phyloP scores from a whole-genome alignment of 2,329 filamentous ascomycete species.

The Aspergillus flavus region DNA sequence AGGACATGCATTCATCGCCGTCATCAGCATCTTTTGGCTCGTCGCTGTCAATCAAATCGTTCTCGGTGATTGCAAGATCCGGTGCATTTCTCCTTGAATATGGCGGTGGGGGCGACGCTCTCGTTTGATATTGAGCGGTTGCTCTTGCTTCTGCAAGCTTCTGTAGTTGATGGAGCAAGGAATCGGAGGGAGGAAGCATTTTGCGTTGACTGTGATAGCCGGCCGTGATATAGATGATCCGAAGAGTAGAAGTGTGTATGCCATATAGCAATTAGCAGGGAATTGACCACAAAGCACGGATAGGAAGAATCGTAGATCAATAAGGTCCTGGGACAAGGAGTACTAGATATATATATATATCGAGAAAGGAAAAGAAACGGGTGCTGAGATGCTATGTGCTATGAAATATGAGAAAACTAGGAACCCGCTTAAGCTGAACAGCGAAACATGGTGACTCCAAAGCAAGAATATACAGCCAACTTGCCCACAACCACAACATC shows the following conservation, averaged over 20 bases:
- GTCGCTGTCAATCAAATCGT: conserved; percentile 11
- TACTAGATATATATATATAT: neutral
- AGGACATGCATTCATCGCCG: neutral
- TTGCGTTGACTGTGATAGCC: neutral
- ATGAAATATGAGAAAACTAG: neutral
- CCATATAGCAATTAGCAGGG: neutral
- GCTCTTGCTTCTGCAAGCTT: conserved; percentile 29
- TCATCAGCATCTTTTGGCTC: conserved; percentile 19
- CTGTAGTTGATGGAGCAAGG: conserved; percentile 29
- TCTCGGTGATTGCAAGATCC: neutral
- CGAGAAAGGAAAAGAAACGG: neutral
- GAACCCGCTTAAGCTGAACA: neutral
- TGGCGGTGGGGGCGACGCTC: conserved; percentile 25
- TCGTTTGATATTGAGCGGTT: conserved; percentile 18
- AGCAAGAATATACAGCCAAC: conserved; percentile 2
- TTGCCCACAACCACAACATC: neutral
- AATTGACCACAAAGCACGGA: neutral
- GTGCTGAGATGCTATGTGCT: neutral
- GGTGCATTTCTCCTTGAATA: conserved; percentile 18
- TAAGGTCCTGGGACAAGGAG: neutral
- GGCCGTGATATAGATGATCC: neutral
- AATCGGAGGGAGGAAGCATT: conserved; percentile 35
- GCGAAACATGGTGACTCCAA: neutral
- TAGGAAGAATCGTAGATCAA: neutral
- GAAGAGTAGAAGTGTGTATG: neutral